Conservation (phyloP, 2,329 filamentous ascomycete species). For the Teratosphaeria nubilosa region DNA sequence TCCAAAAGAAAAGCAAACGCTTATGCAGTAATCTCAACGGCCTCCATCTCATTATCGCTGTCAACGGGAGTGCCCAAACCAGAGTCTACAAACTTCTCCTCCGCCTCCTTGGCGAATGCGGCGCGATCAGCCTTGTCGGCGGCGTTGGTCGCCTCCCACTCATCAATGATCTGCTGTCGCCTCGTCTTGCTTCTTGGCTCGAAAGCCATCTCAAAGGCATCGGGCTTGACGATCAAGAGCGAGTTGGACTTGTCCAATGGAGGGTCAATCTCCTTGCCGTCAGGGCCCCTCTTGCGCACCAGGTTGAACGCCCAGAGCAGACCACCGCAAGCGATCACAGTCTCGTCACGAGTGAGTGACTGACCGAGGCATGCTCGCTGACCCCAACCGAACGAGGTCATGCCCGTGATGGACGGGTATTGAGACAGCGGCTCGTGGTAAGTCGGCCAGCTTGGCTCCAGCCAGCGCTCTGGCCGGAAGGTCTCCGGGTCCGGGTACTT, state of each 20-base stretch:
- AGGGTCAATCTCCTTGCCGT: constrained; percentile 26
- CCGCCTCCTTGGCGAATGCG: constrained; percentile 20
- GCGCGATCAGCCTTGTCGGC: constrained; percentile 27
- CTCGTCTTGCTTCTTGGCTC: constrained; percentile 38
- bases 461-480: constrained; percentile 24
- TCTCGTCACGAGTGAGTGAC: constrained; percentile 52
- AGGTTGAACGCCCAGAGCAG: constrained; percentile 40
- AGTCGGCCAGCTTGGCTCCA: constrained; percentile 23
- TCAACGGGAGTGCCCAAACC: background rate
- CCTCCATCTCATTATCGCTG: constrained; percentile 3
- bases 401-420: constrained; percentile 23
- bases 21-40: background rate
- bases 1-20: background rate
- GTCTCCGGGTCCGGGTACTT: constrained; percentile 21
- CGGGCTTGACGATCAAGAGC: constrained; percentile 48
- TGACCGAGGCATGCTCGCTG: constrained; percentile 31
- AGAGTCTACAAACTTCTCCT: constrained; percentile 1
- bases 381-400: constrained; percentile 24
- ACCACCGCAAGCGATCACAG: constrained; percentile 43
- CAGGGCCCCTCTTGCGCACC: constrained; percentile 33
- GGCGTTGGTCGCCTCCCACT: constrained; percentile 31
- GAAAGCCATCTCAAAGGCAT: constrained; percentile 46
- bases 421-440: constrained; percentile 26
- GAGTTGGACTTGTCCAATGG: constrained; percentile 42
- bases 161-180: constrained; percentile 27